Conservation (phyloP, 2,329 filamentous ascomycete species). For the Botrytis porri region DNA sequence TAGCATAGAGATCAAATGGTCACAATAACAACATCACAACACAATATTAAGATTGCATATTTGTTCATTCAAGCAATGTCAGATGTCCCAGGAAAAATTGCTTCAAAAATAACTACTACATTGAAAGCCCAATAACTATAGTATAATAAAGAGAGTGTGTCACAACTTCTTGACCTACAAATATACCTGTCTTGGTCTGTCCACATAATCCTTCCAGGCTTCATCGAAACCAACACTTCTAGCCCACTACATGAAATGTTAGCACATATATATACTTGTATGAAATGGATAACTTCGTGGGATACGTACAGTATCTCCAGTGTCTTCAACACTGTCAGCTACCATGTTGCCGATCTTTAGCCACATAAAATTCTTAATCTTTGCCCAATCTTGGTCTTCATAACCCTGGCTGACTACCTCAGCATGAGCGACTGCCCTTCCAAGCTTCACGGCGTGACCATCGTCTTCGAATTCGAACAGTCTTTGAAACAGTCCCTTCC, state of each 20-base stretch:
- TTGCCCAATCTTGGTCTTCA: slow-evolving; percentile 48
- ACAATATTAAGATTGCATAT: neutral
- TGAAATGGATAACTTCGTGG: neutral
- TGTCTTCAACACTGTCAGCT: slow-evolving; percentile 57
- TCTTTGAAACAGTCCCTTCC: slow-evolving; percentile 45
- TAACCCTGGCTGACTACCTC: slow-evolving; percentile 50
- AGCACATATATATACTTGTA: neutral
- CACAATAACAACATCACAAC: neutral
- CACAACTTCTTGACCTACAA: slow-evolving; percentile 21
- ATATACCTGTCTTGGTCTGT: slow-evolving; percentile 26
- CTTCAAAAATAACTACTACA: too few relatives aligned
- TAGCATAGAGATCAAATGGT: neutral
- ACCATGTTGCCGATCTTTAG: slow-evolving; percentile 57
- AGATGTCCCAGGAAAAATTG: neutral
- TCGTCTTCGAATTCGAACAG: slow-evolving; percentile 62
- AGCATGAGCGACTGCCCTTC: slow-evolving; percentile 66
- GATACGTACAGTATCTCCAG: slow-evolving; percentile 37
- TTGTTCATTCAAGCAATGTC: neutral
- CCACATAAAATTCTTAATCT: slow-evolving; percentile 58
- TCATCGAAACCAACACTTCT: slow-evolving; percentile 60
- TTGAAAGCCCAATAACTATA: neutral
- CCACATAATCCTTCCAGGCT: slow-evolving; percentile 54
- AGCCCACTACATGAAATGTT: slow-evolving; percentile 50
- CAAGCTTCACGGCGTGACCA: slow-evolving; percentile 76
- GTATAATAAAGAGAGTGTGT: neutral